Evolutionary conservation across 164 flowering plant genomes (phyloP).

Genomic region (Sedum album): DNA sequence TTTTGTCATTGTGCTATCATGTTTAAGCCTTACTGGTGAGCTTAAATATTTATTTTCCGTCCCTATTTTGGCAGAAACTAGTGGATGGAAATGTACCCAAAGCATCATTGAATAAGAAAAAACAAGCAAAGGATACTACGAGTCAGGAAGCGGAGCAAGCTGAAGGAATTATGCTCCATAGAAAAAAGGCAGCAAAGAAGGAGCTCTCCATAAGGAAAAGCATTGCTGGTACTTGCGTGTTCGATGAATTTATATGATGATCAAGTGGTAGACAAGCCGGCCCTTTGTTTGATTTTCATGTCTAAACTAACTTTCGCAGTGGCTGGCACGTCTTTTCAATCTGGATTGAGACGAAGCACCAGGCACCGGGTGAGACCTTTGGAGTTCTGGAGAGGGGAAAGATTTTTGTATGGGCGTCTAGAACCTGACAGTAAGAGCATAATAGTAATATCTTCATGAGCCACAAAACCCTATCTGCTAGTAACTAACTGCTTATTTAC

Average conservation of each 20-base stretch:
- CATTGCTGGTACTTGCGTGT: slow-evolving; percentile 46
- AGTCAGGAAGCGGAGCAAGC: background rate
- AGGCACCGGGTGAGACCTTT: slow-evolving; percentile 62
- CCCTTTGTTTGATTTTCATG: background rate
- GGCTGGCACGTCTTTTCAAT: slow-evolving; percentile 45
- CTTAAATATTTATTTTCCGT: background rate
- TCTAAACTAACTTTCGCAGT: slow-evolving; percentile 20
- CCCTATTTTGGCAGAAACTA: background rate
- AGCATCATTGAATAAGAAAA: slow-evolving; percentile 13
- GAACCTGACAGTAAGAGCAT: slow-evolving; percentile 46
- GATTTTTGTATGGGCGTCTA: slow-evolving; percentile 58
- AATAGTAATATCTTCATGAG: background rate
- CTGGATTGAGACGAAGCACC: slow-evolving; percentile 64
- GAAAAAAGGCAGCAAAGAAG: slow-evolving; percentile 16
- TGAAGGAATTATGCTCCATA: slow-evolving; percentile 17
- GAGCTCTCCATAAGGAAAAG: slow-evolving; percentile 35
- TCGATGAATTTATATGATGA: background rate
- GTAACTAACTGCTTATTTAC: background rate
- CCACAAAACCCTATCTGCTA: background rate
- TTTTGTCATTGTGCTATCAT: background rate
- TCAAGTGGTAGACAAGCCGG: background rate
- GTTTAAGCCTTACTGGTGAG: background rate
- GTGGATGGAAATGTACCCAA: background rate
- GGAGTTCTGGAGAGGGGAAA: slow-evolving; percentile 82
- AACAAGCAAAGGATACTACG: slow-evolving; percentile 9